Evolutionary conservation across 208 protist genomes (phyloP), one percentile per base, ranked within the genome.

Genomic region (Acanthamoeba divionensis): DNA sequence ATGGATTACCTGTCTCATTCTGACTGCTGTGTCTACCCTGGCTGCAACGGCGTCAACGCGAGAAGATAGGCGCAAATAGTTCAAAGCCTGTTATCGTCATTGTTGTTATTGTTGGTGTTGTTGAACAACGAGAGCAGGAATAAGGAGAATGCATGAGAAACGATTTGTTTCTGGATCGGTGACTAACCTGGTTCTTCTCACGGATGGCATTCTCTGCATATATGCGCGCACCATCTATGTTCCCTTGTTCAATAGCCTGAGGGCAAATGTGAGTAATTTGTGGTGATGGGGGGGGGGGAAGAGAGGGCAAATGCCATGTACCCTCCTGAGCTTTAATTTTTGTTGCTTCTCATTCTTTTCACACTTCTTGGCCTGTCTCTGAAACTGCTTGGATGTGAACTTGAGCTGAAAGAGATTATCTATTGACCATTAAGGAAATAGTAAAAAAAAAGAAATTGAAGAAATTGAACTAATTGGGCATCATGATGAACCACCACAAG

Each of bases 131-230:
- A n/a, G n/a, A n/a, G n/a, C n/a, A n/a, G n/a, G n/a, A n/a, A n/a
- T n/a, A n/a, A n/a, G n/a, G n/a, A n/a, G n/a, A n/a, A n/a, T n/a
- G n/a, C n/a, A n/a, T n/a, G n/a, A n/a, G n/a, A n/a, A n/a, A n/a
- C n/a, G n/a, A n/a, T n/a, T n/a, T n/a, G n/a, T n/a, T n/a, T n/a
- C n/a, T n/a, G n/a, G 83, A 21, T 88, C n/a, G 6, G 38, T 55
- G 52, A 47, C 52, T 21, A 8, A 95, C 67, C 91, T 99, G 96
- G 67, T 98, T 99, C 93, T 99, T 98, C 90, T 99, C 98, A 33
- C 98, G 93, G 69, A 99, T 99, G 33, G 97, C 98, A 91, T 99
- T 99, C 93, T 99, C 95, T 33, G 98, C 98, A 93, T 98, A 99
- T 38, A 99, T 99, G 57, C 97, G 95, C 6, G 98, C 98, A 12